These are phyloP conservation scores for Anaeramoeba flamelloides DNA, from an alignment of 78 protist species.

Conservation along the genomic window DNA sequence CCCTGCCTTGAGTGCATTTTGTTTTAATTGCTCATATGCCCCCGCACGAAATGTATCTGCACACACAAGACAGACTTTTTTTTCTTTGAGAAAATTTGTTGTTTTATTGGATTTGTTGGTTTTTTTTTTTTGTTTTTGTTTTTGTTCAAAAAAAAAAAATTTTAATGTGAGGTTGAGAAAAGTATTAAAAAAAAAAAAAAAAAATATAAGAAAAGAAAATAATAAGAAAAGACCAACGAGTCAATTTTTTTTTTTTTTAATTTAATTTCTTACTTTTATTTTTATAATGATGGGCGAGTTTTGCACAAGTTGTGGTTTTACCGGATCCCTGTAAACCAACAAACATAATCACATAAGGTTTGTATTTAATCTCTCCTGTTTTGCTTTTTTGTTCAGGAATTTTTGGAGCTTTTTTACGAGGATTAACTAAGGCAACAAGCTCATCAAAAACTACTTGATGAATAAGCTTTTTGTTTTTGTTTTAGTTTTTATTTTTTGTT, in stretches of 20 bases:
- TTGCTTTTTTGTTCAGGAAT: too few relatives aligned
- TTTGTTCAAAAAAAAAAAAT: too few relatives aligned
- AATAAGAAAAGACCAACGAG: too few relatives aligned
- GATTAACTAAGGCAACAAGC: constrained; percentile 64
- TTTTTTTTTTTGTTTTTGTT: too few relatives aligned
- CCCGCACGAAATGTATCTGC: neutral
- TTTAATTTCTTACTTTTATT: neutral
- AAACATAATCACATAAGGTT: neutral
- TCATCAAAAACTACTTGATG: constrained; percentile 54
- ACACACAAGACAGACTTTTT: neutral
- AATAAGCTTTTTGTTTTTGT: neutral
- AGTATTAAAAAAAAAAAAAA: too few relatives aligned
- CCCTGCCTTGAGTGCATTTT: neutral
- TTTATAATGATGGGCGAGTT: neutral
- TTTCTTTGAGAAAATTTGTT: too few relatives aligned
- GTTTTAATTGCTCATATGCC: neutral
- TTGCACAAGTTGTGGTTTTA: neutral
- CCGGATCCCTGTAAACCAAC: neutral
- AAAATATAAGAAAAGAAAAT: too few relatives aligned
- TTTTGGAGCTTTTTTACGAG: constrained; percentile 33
- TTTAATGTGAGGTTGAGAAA: too few relatives aligned
- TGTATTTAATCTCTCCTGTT: too few relatives aligned
- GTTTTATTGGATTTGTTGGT: too few relatives aligned
- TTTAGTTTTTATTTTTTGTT: too few relatives aligned
- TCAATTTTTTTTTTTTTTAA: too few relatives aligned